phyloP scores from a whole-genome alignment of 176 grass and related monocot species.

The Juncus effusus region DNA sequence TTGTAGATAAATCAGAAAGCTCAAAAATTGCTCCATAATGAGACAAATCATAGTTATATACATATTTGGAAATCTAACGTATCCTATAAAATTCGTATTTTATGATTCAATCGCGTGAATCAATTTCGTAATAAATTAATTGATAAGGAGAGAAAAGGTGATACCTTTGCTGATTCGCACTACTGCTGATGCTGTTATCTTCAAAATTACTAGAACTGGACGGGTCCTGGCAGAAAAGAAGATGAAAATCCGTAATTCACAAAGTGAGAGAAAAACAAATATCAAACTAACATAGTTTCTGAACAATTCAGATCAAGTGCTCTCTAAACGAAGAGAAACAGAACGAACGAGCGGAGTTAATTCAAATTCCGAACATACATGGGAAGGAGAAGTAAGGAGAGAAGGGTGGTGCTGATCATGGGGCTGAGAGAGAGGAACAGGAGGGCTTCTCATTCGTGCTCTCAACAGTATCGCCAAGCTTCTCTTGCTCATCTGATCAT shows the following conservation, averaged over 20 bases:
- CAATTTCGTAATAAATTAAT: no score
- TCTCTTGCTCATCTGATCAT: slow-evolving; percentile 58
- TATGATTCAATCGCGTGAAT: no score
- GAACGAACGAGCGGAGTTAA: no score
- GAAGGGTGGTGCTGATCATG: slow-evolving; percentile 16
- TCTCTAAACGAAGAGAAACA: no score
- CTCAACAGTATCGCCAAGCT: slow-evolving; percentile 75
- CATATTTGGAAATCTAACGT: neutral
- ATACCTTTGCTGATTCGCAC: slow-evolving; percentile 13
- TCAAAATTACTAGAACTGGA: neutral
- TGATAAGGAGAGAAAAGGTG: neutral
- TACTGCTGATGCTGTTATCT: neutral
- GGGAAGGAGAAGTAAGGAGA: slow-evolving; percentile 6
- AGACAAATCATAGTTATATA: neutral
- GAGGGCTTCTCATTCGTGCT: slow-evolving; percentile 47
- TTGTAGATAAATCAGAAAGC: no score
- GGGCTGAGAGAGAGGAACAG: slow-evolving; percentile 9
- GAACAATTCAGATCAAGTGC: slow-evolving; percentile 1
- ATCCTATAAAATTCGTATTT: neutral
- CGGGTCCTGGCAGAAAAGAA: neutral
- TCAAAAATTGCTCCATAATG: no score
- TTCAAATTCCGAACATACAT: slow-evolving; percentile 1
- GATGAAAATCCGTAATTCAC: neutral
- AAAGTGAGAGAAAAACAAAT: slow-evolving; percentile 10
- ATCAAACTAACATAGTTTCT: neutral